Percentiles rank a stretch among this genome's conserved stretches.
phyloP scores from a whole-genome alignment of 140 eudicot genomes.

The Senecio squalidus region DNA sequence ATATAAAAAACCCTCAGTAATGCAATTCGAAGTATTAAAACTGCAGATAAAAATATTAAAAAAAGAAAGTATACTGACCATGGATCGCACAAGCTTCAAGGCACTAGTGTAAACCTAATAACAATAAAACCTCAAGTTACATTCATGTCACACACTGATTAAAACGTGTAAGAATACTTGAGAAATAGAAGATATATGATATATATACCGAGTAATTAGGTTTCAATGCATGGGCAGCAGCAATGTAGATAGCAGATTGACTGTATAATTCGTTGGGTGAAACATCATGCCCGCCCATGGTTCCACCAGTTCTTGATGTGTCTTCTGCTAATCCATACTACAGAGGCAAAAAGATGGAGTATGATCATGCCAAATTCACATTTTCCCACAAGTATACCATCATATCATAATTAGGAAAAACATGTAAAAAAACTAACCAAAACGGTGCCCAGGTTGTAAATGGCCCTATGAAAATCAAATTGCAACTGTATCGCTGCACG shows the following conservation, averaged over 20 bases:
- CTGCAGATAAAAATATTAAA: neutral
- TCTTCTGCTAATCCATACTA: conserved; percentile 99
- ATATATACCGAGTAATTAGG: conserved; percentile 73
- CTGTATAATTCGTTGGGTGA: conserved; percentile 79
- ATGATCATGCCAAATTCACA: neutral
- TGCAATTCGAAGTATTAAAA: neutral
- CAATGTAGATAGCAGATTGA: conserved; percentile 89
- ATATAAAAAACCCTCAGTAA: conserved; percentile 11
- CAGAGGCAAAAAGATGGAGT: conserved; percentile 12
- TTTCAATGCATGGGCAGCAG: conserved; percentile 89
- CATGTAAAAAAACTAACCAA: conserved; percentile 52
- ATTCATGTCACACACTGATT: neutral
- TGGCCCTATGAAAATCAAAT: conserved; percentile 91
- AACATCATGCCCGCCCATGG: conserved; percentile 51
- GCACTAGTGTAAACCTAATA: conserved; percentile 94
- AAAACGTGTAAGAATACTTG: neutral
- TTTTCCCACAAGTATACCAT: neutral
- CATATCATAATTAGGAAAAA: neutral
- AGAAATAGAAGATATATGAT: conserved; percentile 2
- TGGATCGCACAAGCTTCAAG: conserved; percentile 88
- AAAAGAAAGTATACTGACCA: conserved; percentile 46
- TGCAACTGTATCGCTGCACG: conserved; percentile 97
- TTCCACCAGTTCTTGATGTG: conserved; percentile 80
- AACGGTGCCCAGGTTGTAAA: conserved; percentile 91
- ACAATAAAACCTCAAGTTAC: conserved; percentile 16